Conservation (phyloP, 768 basidiomycete species). For the Paxillus rubicundulus region DNA sequence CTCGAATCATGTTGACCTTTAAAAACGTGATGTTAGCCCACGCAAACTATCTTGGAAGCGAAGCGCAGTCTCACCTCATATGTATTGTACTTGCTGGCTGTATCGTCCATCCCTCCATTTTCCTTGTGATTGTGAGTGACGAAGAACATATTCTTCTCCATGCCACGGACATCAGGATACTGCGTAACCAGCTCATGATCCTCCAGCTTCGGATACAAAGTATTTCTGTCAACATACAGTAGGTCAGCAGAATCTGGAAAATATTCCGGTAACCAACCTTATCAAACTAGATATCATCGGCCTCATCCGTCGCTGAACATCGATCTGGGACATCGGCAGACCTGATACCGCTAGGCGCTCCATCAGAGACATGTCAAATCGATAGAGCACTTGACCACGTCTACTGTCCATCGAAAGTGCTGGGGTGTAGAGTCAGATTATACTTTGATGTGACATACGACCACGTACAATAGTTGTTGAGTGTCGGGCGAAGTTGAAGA, state of each 20-base stretch:
- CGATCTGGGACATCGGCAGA: conserved; percentile 64
- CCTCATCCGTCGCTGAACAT: conserved; percentile 75
- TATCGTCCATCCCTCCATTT: conserved; percentile 58
- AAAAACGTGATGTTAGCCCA: conserved; percentile 1
- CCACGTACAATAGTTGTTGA: conserved; percentile 58
- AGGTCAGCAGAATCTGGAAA: neutral
- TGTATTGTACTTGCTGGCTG: conserved; percentile 60
- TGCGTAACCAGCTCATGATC: conserved; percentile 51
- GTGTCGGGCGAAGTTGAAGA: conserved; percentile 64
- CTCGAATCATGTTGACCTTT: conserved; percentile 47
- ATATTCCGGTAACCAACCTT: conserved; percentile 3
- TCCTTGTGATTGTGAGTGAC: conserved; percentile 61
- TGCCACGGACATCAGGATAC: conserved; percentile 59
- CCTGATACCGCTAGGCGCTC: conserved; percentile 61
- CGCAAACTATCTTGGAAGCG: neutral
- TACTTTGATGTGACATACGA: neutral
- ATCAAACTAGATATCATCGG: conserved; percentile 60
- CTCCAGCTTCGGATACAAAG: conserved; percentile 58
- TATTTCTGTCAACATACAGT: conserved; percentile 36
- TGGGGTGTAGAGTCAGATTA: conserved; percentile 24
- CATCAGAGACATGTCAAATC: conserved; percentile 74
- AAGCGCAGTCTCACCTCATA: conserved; percentile 62
- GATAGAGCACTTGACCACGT: conserved; percentile 53
- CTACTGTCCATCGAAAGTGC: conserved; percentile 67
- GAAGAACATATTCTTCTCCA: conserved; percentile 66